phyloP scores from a whole-genome alignment of 768 basidiomycete genomes.

The Termitomyces sp. region DNA sequence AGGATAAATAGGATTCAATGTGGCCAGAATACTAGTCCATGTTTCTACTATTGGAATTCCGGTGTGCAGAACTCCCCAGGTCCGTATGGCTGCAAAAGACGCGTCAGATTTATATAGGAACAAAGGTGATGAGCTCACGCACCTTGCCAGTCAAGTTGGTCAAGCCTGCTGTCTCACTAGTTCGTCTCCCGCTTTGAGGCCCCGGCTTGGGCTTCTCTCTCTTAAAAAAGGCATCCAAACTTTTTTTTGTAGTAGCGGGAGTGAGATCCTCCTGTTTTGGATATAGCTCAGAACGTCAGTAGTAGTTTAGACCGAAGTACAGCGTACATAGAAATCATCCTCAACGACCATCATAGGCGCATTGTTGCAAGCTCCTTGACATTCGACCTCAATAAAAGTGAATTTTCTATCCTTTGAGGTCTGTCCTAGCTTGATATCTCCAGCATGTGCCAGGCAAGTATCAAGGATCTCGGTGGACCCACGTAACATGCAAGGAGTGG shows the following conservation, averaged over 20 bases:
- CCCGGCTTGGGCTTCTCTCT: constrained; percentile 92
- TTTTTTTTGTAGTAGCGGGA: constrained; percentile 68
- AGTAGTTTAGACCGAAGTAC: neutral
- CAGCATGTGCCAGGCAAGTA: constrained; percentile 79
- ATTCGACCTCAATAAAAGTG: constrained; percentile 97
- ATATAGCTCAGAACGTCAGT: constrained; percentile 15
- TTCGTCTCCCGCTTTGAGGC: constrained; percentile 83
- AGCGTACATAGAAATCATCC: constrained; percentile 92
- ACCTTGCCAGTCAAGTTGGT: constrained; percentile 80
- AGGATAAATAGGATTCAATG: constrained; percentile 1
- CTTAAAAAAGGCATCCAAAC: constrained; percentile 75
- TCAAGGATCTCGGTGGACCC: constrained; percentile 91
- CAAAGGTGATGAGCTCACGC: constrained; percentile 14
- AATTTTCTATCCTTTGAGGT: constrained; percentile 96
- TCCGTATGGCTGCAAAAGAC: constrained; percentile 75
- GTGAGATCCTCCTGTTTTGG: constrained; percentile 79
- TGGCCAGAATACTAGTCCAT: neutral
- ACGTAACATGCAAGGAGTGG: constrained; percentile 95
- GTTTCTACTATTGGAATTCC: constrained; percentile 64
- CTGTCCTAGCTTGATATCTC: constrained; percentile 81
- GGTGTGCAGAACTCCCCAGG: constrained; percentile 87
- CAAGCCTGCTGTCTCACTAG: constrained; percentile 89
- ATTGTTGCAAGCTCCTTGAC: constrained; percentile 97
- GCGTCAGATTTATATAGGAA: neutral
- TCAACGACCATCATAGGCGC: constrained; percentile 95